phyloP scores from a whole-genome alignment of 2,329 filamentous ascomycete species.

The Fusarium goolgardi region DNA sequence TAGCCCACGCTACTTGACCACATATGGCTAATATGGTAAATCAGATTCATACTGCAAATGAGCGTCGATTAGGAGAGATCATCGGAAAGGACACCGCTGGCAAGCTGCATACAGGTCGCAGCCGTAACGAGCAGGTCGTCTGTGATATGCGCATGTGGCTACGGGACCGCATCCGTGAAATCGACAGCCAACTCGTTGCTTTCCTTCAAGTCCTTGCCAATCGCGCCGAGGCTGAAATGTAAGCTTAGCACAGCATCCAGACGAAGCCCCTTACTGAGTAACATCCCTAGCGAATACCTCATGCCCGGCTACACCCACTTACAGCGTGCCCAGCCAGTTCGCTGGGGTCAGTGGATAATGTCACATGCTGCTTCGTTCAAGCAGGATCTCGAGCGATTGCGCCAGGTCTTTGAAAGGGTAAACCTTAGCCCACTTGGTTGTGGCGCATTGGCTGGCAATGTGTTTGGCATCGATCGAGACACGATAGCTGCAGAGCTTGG shows the following conservation, averaged over 20 bases:
- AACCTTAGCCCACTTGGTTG: constrained; percentile 46
- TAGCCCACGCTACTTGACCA: constrained; percentile 11
- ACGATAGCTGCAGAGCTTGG: constrained; percentile 70
- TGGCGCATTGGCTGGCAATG: constrained; percentile 46
- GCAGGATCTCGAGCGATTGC: constrained; percentile 45
- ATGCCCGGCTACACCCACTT: constrained; percentile 49
- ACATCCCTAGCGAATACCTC: constrained; percentile 42
- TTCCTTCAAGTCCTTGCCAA: constrained; percentile 72
- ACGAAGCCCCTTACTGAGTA: constrained; percentile 31
- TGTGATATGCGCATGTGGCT: constrained; percentile 94
- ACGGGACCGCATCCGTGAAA: constrained; percentile 75
- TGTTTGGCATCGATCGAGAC: constrained; percentile 49
- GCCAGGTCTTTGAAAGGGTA: constrained; percentile 41
- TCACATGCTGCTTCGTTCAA: constrained; percentile 41
- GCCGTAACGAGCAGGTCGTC: constrained; percentile 89
- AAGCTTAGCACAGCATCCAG: constrained; percentile 19
- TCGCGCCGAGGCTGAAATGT: constrained; percentile 68
- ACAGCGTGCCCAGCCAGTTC: constrained; percentile 45
- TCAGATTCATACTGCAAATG: constrained; percentile 73
- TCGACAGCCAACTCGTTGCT: constrained; percentile 75
- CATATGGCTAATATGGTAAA: constrained; percentile 31
- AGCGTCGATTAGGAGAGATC: constrained; percentile 81
- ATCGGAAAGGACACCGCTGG: constrained; percentile 87
- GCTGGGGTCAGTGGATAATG: constrained; percentile 42
- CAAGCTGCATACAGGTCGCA: constrained; percentile 89